Evolutionary conservation across 208 protist genomes (phyloP).

Genomic region (Leishmania amazonensis): DNA sequence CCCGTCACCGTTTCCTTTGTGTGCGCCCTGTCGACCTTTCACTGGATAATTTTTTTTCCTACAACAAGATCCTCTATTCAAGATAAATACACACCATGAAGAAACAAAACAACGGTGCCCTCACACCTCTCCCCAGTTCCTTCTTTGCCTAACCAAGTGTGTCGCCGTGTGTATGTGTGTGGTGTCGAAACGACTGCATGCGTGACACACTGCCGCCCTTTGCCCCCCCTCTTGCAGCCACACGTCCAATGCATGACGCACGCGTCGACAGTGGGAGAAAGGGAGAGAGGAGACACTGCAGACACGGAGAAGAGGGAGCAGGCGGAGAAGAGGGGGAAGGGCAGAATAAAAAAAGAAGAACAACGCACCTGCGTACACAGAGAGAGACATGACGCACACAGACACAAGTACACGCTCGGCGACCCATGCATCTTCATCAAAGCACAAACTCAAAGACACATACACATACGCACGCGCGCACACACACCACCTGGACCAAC

Average conservation of each 20-base stretch:
- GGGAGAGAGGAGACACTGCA: neutral
- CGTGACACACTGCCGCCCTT: neutral
- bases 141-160: neutral
- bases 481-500: neutral
- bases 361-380: neutral
- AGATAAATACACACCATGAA: neutral
- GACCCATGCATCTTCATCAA: neutral
- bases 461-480: neutral
- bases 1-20: neutral
- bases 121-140: neutral
- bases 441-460: neutral
- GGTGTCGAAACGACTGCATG: neutral
- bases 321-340: neutral
- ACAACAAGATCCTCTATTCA: constrained; percentile 1
- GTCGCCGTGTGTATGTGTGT: neutral
- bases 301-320: neutral
- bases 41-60: neutral
- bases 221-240: no score
- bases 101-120: neutral
- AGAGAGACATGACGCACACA: neutral
- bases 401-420: neutral
- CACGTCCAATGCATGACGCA: no score
- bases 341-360: neutral
- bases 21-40: neutral
- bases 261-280: neutral